A percentile compares a stretch with the other conserved stretches of the same genome.
phyloP scores from a whole-genome alignment of 148 eudicot species.

The Heliosperma pusillum region DNA sequence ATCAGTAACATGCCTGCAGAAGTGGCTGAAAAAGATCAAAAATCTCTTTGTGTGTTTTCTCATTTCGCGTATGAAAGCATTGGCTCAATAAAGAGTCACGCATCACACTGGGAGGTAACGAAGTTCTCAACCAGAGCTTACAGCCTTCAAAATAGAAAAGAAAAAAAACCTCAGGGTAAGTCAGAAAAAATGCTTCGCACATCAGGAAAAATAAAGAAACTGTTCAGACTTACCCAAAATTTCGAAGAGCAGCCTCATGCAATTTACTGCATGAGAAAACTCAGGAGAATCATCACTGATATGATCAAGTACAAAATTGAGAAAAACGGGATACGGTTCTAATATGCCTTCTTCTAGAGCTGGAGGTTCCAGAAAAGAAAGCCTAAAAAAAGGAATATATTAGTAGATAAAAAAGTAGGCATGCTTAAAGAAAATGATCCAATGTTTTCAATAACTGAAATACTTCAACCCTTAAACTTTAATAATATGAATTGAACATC shows the following conservation, averaged over 20 bases:
- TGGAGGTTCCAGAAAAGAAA: slow-evolving; percentile 87
- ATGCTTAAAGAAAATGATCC: background rate
- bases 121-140: slow-evolving; percentile 90
- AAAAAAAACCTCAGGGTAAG: slow-evolving; percentile 10
- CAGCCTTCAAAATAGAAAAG: slow-evolving; percentile 52
- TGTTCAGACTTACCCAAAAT: slow-evolving; percentile 65
- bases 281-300: slow-evolving; percentile 93
- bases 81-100: slow-evolving; percentile 89
- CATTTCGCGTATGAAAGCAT: slow-evolving; percentile 93
- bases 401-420: slow-evolving; percentile 21
- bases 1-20: slow-evolving; percentile 60
- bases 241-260: slow-evolving; percentile 84
- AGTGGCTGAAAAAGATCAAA: slow-evolving; percentile 93
- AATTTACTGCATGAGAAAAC: slow-evolving; percentile 94
- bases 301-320: slow-evolving; percentile 86
- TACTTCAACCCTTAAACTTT: background rate
- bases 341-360: slow-evolving; percentile 98
- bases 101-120: slow-evolving; percentile 91
- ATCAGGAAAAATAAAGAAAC: background rate
- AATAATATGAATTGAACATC: background rate
- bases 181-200: slow-evolving; percentile 1
- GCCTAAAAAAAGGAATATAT: slow-evolving; percentile 46
- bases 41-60: slow-evolving; percentile 93
- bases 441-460: background rate
- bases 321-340: slow-evolving; percentile 87